These are phyloP conservation scores for Rhodosporidiobolus odoratus DNA, from an alignment of 768 basidiomycete genomes.

Conservation along the genomic window DNA sequence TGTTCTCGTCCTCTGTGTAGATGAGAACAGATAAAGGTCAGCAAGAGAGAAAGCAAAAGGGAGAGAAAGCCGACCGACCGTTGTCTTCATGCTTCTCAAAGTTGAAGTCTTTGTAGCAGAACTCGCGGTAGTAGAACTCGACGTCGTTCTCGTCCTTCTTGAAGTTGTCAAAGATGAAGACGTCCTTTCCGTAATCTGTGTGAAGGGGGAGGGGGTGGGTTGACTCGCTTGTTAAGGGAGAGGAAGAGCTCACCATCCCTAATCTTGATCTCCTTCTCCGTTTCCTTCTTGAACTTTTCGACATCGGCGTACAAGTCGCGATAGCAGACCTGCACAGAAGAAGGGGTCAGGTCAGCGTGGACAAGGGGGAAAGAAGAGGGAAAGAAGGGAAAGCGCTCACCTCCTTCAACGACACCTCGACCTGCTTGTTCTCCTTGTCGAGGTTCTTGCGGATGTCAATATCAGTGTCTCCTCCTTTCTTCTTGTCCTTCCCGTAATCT, in stretches of 20 bases:
- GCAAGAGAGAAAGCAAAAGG: no score
- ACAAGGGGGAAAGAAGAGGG: neutral
- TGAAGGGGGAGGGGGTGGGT: neutral
- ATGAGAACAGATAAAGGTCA: neutral
- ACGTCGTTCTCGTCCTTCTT: neutral
- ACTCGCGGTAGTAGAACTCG: no score
- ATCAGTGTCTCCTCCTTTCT: no score
- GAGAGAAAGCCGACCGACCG: neutral
- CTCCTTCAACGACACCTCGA: neutral
- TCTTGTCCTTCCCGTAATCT: no score
- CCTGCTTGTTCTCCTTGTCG: neutral
- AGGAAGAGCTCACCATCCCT: neutral
- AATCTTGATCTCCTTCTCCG: neutral
- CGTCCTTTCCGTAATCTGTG: neutral
- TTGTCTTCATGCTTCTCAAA: neutral
- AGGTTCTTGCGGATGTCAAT: neutral
- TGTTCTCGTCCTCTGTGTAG: neutral
- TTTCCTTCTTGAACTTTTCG: conserved; percentile 1
- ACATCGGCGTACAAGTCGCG: neutral
- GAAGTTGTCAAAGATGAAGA: conserved; percentile 1
- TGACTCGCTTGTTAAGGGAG: no score
- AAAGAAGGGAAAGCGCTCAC: neutral
- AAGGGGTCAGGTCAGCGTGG: neutral
- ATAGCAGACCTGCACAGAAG: neutral
- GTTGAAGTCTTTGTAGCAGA: conserved; percentile 3